Percentiles rank a stretch among this genome's conserved stretches.
Evolutionary conservation across 306 rosid genomes (phyloP).

Genomic region (Trifolium subterraneum): DNA sequence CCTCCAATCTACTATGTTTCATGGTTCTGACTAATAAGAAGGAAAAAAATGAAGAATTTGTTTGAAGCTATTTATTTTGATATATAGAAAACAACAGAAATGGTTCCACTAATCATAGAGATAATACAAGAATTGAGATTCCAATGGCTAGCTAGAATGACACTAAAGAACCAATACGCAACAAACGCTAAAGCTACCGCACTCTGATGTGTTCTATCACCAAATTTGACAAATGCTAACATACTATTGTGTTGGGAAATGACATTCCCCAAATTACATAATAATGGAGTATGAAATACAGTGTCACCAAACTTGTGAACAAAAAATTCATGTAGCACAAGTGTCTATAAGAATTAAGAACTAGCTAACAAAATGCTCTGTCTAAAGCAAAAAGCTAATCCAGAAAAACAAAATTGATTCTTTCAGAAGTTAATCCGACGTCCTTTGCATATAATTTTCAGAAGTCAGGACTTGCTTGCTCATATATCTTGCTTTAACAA

Average conservation of each 20-base stretch:
- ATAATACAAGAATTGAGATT: background rate
- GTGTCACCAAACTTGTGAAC: slow-evolving; percentile 10
- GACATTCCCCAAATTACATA: background rate
- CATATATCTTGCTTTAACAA: slow-evolving; percentile 15
- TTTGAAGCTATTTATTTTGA: background rate
- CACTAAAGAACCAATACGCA: background rate
- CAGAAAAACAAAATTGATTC: slow-evolving; percentile 4
- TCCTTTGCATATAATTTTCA: slow-evolving; percentile 40
- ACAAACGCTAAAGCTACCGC: background rate
- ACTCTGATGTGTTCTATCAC: background rate
- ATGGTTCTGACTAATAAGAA: too few species aligned
- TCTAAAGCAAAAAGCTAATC: slow-evolving; percentile 31
- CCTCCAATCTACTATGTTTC: too few species aligned
- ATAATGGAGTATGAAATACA: too few species aligned
- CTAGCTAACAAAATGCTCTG: background rate
- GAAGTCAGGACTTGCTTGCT: slow-evolving; percentile 41
- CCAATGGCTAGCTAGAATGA: background rate
- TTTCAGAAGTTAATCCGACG: slow-evolving; percentile 39
- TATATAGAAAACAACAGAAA: background rate
- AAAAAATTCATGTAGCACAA: slow-evolving; percentile 24
- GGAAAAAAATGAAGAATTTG: too few species aligned
- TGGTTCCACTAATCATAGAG: background rate
- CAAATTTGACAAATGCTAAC: background rate
- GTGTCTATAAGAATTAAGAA: too few species aligned
- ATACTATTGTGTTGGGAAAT: slow-evolving; percentile 2